Conservation (phyloP, 2,329 filamentous ascomycete genomes). For the Elsinoe necatrix region DNA sequence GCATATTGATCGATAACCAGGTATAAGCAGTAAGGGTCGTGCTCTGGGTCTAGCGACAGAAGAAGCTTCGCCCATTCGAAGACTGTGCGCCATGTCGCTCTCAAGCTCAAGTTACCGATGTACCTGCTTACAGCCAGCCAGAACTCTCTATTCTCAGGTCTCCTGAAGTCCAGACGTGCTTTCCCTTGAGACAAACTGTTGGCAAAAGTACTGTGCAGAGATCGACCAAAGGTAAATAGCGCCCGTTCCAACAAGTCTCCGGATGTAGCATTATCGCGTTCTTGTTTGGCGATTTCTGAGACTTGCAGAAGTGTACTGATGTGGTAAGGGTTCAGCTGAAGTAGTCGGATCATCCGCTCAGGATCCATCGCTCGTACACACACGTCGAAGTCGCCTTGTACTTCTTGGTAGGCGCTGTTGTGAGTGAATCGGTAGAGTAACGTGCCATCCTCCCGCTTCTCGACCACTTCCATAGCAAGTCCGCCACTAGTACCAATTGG, state of each 20-base stretch:
- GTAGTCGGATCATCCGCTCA: slow-evolving; percentile 67
- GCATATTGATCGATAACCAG: slow-evolving; percentile 77
- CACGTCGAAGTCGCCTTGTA: slow-evolving; percentile 67
- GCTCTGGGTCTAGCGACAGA: slow-evolving; percentile 59
- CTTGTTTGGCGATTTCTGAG: slow-evolving; percentile 83
- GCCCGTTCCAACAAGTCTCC: slow-evolving; percentile 85
- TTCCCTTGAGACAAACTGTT: slow-evolving; percentile 67
- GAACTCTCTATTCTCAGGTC: slow-evolving; percentile 84
- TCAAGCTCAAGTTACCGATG: slow-evolving; percentile 72
- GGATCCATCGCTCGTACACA: slow-evolving; percentile 80
- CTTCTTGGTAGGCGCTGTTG: slow-evolving; percentile 60
- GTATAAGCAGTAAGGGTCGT: slow-evolving; percentile 75
- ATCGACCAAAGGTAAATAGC: slow-evolving; percentile 86
- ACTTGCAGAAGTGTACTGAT: slow-evolving; percentile 90
- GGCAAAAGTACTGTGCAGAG: slow-evolving; percentile 73
- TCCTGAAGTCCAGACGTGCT: slow-evolving; percentile 69
- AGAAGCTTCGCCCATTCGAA: slow-evolving; percentile 90
- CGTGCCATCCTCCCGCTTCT: slow-evolving; percentile 48
- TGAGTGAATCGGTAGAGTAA: slow-evolving; percentile 73
- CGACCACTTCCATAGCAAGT: slow-evolving; percentile 66
- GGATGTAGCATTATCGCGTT: slow-evolving; percentile 76
- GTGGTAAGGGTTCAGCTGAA: slow-evolving; percentile 75
- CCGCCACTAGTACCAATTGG: slow-evolving; percentile 70
- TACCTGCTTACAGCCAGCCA: slow-evolving; percentile 88
- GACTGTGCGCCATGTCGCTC: slow-evolving; percentile 88